Evolutionary conservation across 2,329 filamentous ascomycete genomes (phyloP).

Genomic region (Lecanicillium sp.): DNA sequence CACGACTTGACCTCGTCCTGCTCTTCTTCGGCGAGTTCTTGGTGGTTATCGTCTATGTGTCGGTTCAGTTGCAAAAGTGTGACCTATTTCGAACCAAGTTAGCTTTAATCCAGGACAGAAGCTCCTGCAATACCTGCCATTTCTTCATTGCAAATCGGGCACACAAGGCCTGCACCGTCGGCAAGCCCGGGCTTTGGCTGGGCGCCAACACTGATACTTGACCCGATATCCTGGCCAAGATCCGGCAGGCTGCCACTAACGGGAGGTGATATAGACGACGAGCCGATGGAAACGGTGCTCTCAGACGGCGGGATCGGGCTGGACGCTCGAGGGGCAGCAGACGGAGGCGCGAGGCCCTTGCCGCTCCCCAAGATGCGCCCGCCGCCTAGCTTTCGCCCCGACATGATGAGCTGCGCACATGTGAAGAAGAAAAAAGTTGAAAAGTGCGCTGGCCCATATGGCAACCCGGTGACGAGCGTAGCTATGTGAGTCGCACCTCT

Average conservation of each 20-base stretch:
- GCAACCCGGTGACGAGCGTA: conserved; percentile 21
- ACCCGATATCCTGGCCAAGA: conserved; percentile 68
- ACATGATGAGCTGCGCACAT: conserved; percentile 45
- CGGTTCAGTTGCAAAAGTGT: conserved; percentile 87
- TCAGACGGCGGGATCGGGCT: conserved; percentile 49
- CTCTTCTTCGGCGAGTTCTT: conserved; percentile 78
- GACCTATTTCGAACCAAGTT: conserved; percentile 43
- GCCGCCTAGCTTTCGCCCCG: conserved; percentile 79
- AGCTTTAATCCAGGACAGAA: neutral
- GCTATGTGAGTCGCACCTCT: conserved; percentile 24
- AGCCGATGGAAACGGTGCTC: conserved; percentile 72
- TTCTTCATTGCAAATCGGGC: conserved; percentile 96
- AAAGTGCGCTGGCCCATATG: conserved; percentile 1
- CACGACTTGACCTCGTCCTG: conserved; percentile 95
- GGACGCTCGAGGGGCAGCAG: conserved; percentile 34
- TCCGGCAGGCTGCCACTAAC: conserved; percentile 56
- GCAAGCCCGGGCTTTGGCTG: conserved; percentile 42
- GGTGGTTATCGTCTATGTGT: conserved; percentile 78
- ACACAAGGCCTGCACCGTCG: conserved; percentile 60
- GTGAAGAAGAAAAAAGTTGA: neutral
- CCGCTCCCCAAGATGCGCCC: conserved; percentile 85
- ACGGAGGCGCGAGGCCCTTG: conserved; percentile 65
- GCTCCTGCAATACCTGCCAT: conserved; percentile 58
- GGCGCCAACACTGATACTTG: conserved; percentile 63
- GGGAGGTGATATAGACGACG: conserved; percentile 56